These are phyloP conservation scores for Teratosphaeria pseudoeucalypti DNA, from an alignment of 2,329 filamentous ascomycete species.

Conservation along the genomic window DNA sequence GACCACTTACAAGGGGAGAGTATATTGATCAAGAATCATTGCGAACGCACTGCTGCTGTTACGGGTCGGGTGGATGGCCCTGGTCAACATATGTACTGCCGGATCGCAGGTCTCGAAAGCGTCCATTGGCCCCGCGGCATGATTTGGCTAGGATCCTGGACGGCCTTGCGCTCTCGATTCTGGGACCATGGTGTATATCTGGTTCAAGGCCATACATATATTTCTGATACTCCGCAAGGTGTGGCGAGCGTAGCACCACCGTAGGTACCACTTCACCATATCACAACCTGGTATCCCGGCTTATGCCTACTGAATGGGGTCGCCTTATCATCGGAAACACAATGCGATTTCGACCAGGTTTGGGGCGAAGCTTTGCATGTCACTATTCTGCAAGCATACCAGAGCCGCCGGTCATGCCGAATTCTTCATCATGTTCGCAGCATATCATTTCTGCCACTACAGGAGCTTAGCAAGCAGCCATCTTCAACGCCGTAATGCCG, in stretches of 20 bases:
- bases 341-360: not conserved
- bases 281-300: not conserved
- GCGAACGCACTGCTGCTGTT: too few relatives aligned
- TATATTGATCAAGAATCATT: not conserved
- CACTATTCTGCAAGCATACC: not conserved
- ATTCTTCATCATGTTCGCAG: not conserved
- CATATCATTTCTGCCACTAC: not conserved
- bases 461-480: slow-evolving; percentile 1
- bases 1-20: not conserved
- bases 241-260: not conserved
- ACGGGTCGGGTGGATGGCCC: too few relatives aligned
- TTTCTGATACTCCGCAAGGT: not conserved
- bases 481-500: slow-evolving; percentile 2
- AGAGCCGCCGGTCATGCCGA: not conserved
- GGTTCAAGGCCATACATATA: not conserved
- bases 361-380: not conserved
- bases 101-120: too few relatives aligned
- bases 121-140: too few relatives aligned
- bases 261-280: too few relatives aligned
- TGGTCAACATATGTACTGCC: too few relatives aligned
- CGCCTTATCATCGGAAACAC: not conserved
- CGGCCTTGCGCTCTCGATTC: too few relatives aligned
- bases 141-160: too few relatives aligned
- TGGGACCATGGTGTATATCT: not conserved
- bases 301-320: not conserved